Base-by-base conservation (phyloP, 176 grass and related monocot genomes). In the Tillandsia leiboldiana region DNA sequence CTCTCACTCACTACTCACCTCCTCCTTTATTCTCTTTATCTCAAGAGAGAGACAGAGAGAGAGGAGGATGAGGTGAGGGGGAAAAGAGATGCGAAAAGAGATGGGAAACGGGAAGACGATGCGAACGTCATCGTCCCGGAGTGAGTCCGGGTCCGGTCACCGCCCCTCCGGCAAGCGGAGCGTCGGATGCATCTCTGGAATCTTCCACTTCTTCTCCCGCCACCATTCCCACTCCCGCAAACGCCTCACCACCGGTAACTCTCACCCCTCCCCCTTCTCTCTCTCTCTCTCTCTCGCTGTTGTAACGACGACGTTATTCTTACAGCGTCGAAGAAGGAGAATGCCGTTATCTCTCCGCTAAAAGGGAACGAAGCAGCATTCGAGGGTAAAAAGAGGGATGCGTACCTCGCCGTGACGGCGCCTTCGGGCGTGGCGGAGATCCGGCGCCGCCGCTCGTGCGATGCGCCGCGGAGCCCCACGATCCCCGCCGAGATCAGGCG, bases 151-250 rank as follows among this genome's bases (percentile, higher is more conserved):
- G 17, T 23, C 48, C 66, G 26, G 75, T 63, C 59, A 42, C 71
- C 17, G 64, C 78, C 75, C 48, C 54, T 18, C 6, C 12, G 3
- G 68, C 73, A 73, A 77, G 33, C 68, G 73, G 62, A 77, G 72
- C 66, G 2, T 93, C 3, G 94, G 94, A 48, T 99, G 94, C 94
- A 88, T 99, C 82, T 84, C 94, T 1, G 87, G 94, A 11, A 77
- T 99, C 68, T 72, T 99, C 58, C 89, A 79, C 18, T 82, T 99
- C 29, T 76, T 99, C 81, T 93, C 84, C 9, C 87, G 82, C 48
- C 86, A 93, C 77, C 81, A 93, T 15, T 75, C 65, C 72, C 76
- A 77, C 53, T 86, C 91, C 53, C 77, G 80, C 63, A 99, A 99
- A 62, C 94, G 94, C 47, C 79, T 97, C 71, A 87, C 89, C 54